phyloP scores from a whole-genome alignment of 441 rosid species.

The Populus hybrid region DNA sequence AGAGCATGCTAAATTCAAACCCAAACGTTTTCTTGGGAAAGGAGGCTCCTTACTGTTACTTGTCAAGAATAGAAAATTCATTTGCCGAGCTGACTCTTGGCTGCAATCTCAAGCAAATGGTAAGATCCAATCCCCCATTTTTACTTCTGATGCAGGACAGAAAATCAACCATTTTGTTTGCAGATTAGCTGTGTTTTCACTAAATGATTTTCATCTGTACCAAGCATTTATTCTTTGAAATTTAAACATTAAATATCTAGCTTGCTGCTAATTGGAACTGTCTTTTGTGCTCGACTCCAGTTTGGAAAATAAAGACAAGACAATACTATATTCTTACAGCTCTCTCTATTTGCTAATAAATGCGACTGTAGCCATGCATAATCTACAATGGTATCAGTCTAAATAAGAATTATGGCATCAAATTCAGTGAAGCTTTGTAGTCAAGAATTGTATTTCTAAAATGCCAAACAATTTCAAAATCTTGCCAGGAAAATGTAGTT shows the following conservation, averaged over 20 bases:
- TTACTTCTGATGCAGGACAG: no score
- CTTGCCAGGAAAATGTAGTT: background rate
- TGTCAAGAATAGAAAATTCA: constrained; percentile 67
- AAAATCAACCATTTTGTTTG: no score
- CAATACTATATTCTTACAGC: no score
- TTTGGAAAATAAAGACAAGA: no score
- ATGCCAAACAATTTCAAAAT: constrained; percentile 1
- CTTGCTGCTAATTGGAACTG: no score
- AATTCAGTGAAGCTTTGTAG: background rate
- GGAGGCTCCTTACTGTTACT: constrained; percentile 80
- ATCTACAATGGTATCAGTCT: background rate
- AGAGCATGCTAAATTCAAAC: constrained; percentile 52
- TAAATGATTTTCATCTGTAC: no score
- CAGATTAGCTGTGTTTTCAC: no score
- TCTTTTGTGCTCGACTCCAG: no score
- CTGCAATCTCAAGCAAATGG: constrained; percentile 81
- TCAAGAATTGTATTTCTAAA: no score
- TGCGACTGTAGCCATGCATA: background rate
- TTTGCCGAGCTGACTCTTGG: constrained; percentile 70
- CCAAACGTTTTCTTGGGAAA: constrained; percentile 71
- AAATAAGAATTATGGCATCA: background rate
- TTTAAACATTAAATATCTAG: no score
- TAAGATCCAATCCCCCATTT: constrained; percentile 15
- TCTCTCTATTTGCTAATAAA: no score
- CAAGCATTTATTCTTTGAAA: no score